phyloP scores from a whole-genome alignment of 2,329 filamentous ascomycete genomes.

The Aspergillus vadensis region DNA sequence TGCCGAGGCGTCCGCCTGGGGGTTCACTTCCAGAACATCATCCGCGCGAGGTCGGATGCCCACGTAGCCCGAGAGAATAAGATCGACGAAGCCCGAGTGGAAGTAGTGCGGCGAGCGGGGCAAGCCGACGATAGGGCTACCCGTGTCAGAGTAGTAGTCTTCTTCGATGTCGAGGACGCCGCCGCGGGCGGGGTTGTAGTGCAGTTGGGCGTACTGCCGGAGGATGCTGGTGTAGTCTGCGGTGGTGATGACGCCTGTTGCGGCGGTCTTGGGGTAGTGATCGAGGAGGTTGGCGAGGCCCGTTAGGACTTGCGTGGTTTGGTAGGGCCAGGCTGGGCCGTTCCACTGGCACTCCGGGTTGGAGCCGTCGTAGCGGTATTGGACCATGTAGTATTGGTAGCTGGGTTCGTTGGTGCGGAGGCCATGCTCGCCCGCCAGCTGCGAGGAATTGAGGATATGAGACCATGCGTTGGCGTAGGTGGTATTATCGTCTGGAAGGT shows the following conservation, averaged over 20 bases:
- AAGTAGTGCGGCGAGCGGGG: conserved; percentile 50
- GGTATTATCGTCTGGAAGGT: conserved; percentile 43
- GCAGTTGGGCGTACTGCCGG: conserved; percentile 43
- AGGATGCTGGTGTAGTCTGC: conserved; percentile 43
- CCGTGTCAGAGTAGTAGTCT: conserved; percentile 49
- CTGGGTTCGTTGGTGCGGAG: conserved; percentile 48
- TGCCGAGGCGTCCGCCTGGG: conserved; percentile 33
- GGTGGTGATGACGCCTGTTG: conserved; percentile 15
- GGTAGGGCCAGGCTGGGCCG: conserved; percentile 49
- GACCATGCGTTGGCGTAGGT: conserved; percentile 35
- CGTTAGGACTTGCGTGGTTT: conserved; percentile 45
- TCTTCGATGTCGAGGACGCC: conserved; percentile 44
- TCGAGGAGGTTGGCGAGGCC: conserved; percentile 49
- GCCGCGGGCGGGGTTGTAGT: conserved; percentile 37
- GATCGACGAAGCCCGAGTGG: conserved; percentile 49
- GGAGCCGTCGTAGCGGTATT: conserved; percentile 37
- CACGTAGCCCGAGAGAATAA: conserved; percentile 45
- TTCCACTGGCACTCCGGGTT: conserved; percentile 50
- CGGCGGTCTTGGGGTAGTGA: conserved; percentile 38
- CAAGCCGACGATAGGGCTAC: conserved; percentile 45
- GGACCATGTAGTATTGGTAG: conserved; percentile 49
- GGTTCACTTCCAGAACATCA: conserved; percentile 45
- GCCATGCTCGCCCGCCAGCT: conserved; percentile 40
- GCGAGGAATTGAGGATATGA: conserved; percentile 34
- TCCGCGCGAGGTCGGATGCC: conserved; percentile 45